Percentiles rank a stretch among this genome's conserved stretches.
Evolutionary conservation across 2,329 filamentous ascomycete species (phyloP).

Genomic region (Cladosporium sp.): DNA sequence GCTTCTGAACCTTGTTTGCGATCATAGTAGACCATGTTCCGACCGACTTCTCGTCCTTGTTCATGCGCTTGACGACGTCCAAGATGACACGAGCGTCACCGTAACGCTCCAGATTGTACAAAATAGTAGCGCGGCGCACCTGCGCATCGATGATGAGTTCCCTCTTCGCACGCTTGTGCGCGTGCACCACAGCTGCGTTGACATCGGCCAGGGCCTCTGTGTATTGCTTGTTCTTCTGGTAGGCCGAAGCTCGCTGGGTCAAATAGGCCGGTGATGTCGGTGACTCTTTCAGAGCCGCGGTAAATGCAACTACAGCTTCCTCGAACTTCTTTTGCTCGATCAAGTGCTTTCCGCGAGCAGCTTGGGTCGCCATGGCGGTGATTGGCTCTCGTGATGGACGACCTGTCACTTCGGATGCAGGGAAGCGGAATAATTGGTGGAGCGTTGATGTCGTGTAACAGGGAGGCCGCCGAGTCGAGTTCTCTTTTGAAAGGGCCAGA

Average conservation of each 20-base stretch:
- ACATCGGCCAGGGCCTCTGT: constrained; percentile 43
- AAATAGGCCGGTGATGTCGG: constrained; percentile 73
- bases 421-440: neutral
- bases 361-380: constrained; percentile 46
- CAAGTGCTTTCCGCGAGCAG: constrained; percentile 56
- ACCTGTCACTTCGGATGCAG: neutral
- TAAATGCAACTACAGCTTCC: constrained; percentile 64
- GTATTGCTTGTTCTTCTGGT: constrained; percentile 57
- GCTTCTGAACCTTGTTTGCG: constrained; percentile 46
- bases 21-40: constrained; percentile 58
- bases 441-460: neutral
- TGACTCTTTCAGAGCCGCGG: constrained; percentile 58
- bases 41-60: constrained; percentile 50
- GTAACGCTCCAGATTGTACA: constrained; percentile 65
- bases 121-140: constrained; percentile 70
- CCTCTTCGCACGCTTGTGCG: constrained; percentile 69
- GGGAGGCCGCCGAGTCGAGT: neutral
- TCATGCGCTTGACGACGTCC: constrained; percentile 50
- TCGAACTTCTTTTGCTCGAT: constrained; percentile 61
- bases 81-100: constrained; percentile 74
- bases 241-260: constrained; percentile 74
- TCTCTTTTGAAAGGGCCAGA: neutral
- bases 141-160: constrained; percentile 77
- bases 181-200: constrained; percentile 53
- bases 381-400: neutral